These are phyloP conservation scores for Rosa hybrid DNA, from an alignment of 331 rosid species.

Conservation along the genomic window DNA sequence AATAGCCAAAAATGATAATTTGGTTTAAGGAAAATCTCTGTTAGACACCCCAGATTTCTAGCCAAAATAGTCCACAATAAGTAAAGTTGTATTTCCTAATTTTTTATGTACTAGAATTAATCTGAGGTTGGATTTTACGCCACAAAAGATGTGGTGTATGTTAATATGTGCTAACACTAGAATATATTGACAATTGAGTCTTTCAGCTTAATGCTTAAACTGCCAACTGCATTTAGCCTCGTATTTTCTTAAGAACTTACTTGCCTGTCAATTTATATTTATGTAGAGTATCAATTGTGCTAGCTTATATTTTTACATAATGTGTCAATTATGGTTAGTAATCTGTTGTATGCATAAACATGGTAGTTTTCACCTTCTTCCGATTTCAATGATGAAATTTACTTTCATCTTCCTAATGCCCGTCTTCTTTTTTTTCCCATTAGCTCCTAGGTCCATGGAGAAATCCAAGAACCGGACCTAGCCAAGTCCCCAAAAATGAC, in stretches of 20 bases:
- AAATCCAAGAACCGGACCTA: conserved; percentile 71
- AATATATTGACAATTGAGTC: background rate
- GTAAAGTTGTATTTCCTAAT: background rate
- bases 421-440: background rate
- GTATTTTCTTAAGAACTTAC: background rate
- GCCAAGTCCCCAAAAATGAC: conserved; percentile 28
- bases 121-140: background rate
- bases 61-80: background rate
- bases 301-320: background rate
- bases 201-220: background rate
- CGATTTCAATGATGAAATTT: background rate
- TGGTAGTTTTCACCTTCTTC: conserved; percentile 1
- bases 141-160: background rate
- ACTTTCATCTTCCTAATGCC: background rate
- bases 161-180: background rate
- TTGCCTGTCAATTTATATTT: background rate
- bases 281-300: background rate
- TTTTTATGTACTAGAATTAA: background rate
- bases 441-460: conserved; percentile 89
- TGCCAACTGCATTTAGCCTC: background rate
- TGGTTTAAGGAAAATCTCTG: background rate
- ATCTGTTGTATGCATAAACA: background rate
- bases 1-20: background rate
- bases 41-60: background rate
- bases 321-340: background rate